Conservation (phyloP, 2,329 filamentous ascomycete species). For the Dichotomopilus funicola region DNA sequence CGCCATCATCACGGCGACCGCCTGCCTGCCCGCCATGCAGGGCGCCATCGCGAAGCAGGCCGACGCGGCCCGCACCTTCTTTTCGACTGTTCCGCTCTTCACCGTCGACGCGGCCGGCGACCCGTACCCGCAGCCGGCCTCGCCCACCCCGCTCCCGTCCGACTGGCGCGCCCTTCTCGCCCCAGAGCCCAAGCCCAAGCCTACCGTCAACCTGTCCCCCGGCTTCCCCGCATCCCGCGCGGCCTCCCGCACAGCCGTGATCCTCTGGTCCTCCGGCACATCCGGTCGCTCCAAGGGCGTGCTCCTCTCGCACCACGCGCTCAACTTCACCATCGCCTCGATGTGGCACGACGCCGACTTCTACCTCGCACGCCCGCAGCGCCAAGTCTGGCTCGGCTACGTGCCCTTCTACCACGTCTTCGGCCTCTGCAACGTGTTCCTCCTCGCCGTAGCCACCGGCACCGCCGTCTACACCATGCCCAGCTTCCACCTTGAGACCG, state of each 20-base stretch:
- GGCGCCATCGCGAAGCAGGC: conserved; percentile 31
- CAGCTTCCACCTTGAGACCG: conserved; percentile 59
- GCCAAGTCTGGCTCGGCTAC: conserved; percentile 50
- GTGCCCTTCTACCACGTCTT: conserved; percentile 66
- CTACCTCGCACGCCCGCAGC: conserved; percentile 27
- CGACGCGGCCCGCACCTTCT: conserved; percentile 26
- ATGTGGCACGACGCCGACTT: conserved; percentile 45
- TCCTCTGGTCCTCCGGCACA: conserved; percentile 51
- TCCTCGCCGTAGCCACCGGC: conserved; percentile 46
- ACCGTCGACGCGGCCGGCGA: conserved; percentile 39
- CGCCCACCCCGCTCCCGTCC: neutral
- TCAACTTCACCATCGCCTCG: conserved; percentile 48
- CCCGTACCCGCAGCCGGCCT: conserved; percentile 26
- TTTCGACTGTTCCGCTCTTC: conserved; percentile 51
- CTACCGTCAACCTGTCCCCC: conserved; percentile 34
- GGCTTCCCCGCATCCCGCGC: conserved; percentile 41
- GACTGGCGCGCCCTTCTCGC: conserved; percentile 59
- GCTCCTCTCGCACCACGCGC: conserved; percentile 62
- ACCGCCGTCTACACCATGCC: conserved; percentile 63
- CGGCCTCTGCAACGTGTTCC: conserved; percentile 51
- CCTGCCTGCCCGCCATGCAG: conserved; percentile 29
- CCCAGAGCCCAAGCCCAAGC: conserved; percentile 39
- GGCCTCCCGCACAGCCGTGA: conserved; percentile 54
- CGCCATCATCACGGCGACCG: conserved; percentile 32
- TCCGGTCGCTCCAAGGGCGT: conserved; percentile 73